Evolutionary conservation across 2,329 filamentous ascomycete species (phyloP), one percentile per base, ranked within the genome.

Genomic region (Magnaporthales sp.): DNA sequence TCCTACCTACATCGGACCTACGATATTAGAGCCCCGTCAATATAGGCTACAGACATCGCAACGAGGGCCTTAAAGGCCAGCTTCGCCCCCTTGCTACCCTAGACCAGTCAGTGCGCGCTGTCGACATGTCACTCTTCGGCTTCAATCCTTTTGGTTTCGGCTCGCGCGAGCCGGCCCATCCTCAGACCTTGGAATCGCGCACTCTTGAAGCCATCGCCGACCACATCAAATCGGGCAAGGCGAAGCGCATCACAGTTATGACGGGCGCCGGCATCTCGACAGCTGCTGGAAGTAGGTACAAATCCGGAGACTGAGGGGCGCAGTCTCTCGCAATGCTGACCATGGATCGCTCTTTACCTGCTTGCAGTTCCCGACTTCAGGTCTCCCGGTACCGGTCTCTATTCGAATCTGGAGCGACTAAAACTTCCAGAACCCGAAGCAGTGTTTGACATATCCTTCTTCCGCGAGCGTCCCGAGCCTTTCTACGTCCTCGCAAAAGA

Each of bases 401-500:
- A 99, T 77, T 89, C 92, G 72, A 98, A 98, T 74, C 88, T 99
- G 22, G 90, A 91, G 26, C 86, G 91, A 65, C 85, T 98, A 32
- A 88, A 96, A 68, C 84, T 99, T 0, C 93, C 93, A 0, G 89
- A 94, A 73, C 90, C 94, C 26, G 93, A 98, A 79, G 93, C 92
- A 38, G 92, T 98, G 61, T 98, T 99, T 78, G 93, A 97, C 74
- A 94, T 99, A 70, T 82, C 83, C 67, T 99, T 91, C 81, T 99
- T 99, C 80, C 85, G 89, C 69, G 74, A 88, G 60, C 90, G 96
- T 70, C 95, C 95, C 0, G 83, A 88, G 32, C 93, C 95, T 0
- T 99, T 99, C 80, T 99, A 98, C 77, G 87, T 91, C 1, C 85
- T 99, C 46, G 94, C 94, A 15, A 91, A 90, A 72, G 95, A 98